These are phyloP conservation scores for Stromatinia cepivora DNA, from an alignment of 2,329 filamentous ascomycete species.

Conservation along the genomic window DNA sequence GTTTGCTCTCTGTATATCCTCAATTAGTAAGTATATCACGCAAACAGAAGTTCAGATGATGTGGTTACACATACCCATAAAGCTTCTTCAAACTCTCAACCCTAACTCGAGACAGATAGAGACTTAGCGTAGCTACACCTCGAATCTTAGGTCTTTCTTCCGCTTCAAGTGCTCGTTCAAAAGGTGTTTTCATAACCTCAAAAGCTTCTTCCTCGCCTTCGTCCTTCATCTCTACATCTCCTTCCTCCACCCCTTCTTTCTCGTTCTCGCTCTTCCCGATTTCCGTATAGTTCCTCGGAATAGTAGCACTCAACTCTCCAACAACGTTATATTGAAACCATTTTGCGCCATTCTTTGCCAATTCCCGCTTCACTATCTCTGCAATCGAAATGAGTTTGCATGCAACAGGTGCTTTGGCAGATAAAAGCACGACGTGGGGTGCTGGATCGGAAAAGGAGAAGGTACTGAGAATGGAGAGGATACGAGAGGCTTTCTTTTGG, in stretches of 20 bases:
- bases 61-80: conserved; percentile 35
- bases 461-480: conserved; percentile 35
- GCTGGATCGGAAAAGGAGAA: conserved; percentile 36
- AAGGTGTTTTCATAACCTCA: conserved; percentile 57
- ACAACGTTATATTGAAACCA: conserved; percentile 45
- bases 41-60: not conserved
- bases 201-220: conserved; percentile 47
- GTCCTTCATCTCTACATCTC: conserved; percentile 28
- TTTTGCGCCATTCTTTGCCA: conserved; percentile 48
- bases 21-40: not conserved
- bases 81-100: conserved; percentile 56
- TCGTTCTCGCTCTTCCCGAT: conserved; percentile 42
- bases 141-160: conserved; percentile 49
- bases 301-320: conserved; percentile 25
- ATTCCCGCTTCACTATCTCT: conserved; percentile 62
- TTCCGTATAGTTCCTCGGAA: conserved; percentile 43
- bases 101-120: conserved; percentile 57
- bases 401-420: conserved; percentile 45
- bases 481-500: conserved; percentile 39
- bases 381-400: conserved; percentile 68
- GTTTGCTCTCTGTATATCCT: conserved; percentile 40
- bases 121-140: conserved; percentile 56
- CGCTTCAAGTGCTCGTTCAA: conserved; percentile 52
- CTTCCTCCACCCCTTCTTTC: conserved; percentile 37
- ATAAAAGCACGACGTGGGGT: conserved; percentile 44